These are phyloP conservation scores for Ogataea paraovalis DNA, from an alignment of 805 yeast genomes.

Conservation along the genomic window DNA sequence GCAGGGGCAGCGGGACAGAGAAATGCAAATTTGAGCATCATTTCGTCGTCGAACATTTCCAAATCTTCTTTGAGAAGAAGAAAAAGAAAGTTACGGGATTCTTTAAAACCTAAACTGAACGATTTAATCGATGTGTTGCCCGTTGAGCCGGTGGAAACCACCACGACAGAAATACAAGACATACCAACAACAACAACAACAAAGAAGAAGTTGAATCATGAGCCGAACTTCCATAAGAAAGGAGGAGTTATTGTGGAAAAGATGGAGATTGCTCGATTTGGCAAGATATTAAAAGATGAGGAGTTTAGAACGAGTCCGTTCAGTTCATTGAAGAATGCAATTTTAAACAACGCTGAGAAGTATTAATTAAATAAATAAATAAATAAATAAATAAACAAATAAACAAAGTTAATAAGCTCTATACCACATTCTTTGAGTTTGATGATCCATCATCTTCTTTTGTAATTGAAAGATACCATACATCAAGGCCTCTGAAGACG, in stretches of 20 bases:
- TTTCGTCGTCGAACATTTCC: too few relatives aligned
- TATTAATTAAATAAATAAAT: conserved; percentile 9
- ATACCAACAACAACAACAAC: neutral
- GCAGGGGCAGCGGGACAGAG: neutral
- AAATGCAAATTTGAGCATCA: too few relatives aligned
- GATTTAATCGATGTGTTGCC: conserved; percentile 56
- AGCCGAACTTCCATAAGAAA: conserved; percentile 33
- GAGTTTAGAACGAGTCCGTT: conserved; percentile 60
- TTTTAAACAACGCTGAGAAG: conserved; percentile 29
- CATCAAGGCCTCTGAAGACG: conserved; percentile 86
- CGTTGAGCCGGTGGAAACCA: conserved; percentile 12
- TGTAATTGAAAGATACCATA: conserved; percentile 86
- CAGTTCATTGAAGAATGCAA: conserved; percentile 59
- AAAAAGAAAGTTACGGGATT: conserved; percentile 57
- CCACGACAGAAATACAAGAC: conserved; percentile 1
- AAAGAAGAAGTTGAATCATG: conserved; percentile 30
- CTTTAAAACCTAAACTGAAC: conserved; percentile 62
- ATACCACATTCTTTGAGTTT: conserved; percentile 84
- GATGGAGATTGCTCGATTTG: conserved; percentile 57
- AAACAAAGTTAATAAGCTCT: conserved; percentile 37
- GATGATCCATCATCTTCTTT: conserved; percentile 82
- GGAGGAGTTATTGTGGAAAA: conserved; percentile 53
- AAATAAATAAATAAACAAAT: conserved; percentile 7
- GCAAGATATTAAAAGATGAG: conserved; percentile 49
- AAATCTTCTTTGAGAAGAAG: conserved; percentile 64